A percentile compares a stretch with the other conserved stretches of the same genome.
Conservation (phyloP, 1,284 basidiomycete genomes). For the Golubevia pallescens region DNA sequence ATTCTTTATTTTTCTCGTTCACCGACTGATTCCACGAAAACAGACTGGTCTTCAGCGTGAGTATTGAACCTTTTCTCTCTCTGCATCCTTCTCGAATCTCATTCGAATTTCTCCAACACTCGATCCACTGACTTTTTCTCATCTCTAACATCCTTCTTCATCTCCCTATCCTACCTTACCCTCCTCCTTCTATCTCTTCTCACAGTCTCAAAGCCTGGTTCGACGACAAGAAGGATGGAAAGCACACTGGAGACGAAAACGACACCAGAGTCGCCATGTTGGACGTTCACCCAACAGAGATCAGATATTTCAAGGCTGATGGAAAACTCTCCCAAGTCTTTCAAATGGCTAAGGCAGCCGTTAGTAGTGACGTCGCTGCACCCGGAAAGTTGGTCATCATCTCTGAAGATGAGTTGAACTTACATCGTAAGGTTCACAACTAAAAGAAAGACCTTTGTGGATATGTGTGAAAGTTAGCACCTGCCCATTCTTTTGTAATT, state of each 20-base stretch:
- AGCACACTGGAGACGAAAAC: constrained; percentile 78
- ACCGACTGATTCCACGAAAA: no score
- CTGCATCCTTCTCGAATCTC: no score
- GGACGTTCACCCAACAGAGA: constrained; percentile 78
- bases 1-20: no score
- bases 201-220: constrained; percentile 73
- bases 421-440: constrained; percentile 25
- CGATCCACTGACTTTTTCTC: no score
- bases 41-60: no score
- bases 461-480: no score
- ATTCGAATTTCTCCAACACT: no score
- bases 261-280: constrained; percentile 84
- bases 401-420: constrained; percentile 32
- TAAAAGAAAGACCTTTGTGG: no score
- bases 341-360: constrained; percentile 43
- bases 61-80: no score
- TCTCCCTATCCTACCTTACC: constrained; percentile 8
- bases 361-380: constrained; percentile 34
- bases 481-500: no score
- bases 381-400: constrained; percentile 44
- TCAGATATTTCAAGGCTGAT: constrained; percentile 16
- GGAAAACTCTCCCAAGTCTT: no score
- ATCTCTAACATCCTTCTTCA: constrained; percentile 4
- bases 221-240: constrained; percentile 83
- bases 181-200: constrained; percentile 13